phyloP scores from a whole-genome alignment of 306 rosid genomes.

The Gillenia trifoliata region DNA sequence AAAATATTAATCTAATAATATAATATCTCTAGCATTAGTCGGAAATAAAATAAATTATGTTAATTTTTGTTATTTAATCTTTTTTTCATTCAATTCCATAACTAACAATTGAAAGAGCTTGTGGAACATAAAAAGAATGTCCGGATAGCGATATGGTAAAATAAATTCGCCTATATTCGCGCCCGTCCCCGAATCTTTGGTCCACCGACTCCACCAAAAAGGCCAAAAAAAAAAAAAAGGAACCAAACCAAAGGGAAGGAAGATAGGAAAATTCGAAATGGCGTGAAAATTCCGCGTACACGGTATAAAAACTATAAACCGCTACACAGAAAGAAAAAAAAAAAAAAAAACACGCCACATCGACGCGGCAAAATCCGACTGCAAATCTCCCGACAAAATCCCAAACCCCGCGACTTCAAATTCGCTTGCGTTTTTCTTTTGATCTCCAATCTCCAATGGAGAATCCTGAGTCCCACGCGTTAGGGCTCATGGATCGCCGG shows the following conservation, averaged over 20 bases:
- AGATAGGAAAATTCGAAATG: background rate
- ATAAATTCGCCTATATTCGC: slow-evolving; percentile 8
- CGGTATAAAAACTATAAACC: slow-evolving; percentile 9
- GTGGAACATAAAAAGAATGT: no score
- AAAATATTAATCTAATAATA: no score
- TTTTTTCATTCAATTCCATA: no score
- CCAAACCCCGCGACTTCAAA: background rate
- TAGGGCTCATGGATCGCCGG: slow-evolving; percentile 56
- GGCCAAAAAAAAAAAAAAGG: background rate
- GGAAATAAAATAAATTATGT: no score
- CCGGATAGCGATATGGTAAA: no score
- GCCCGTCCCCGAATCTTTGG: background rate
- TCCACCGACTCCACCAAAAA: background rate
- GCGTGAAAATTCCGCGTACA: slow-evolving; percentile 22
- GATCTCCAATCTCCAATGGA: slow-evolving; percentile 31
- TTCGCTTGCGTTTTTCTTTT: no score
- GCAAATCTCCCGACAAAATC: background rate
- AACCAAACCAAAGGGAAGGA: background rate
- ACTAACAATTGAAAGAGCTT: no score
- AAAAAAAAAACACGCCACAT: background rate
- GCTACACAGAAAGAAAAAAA: background rate
- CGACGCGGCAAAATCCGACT: slow-evolving; percentile 15
- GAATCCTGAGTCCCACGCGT: slow-evolving; percentile 11
- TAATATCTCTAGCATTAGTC: no score
- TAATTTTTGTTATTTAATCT: no score